These are phyloP conservation scores for Moesziomyces sp. DNA, from an alignment of 1,284 basidiomycete genomes.

Conservation along the genomic window DNA sequence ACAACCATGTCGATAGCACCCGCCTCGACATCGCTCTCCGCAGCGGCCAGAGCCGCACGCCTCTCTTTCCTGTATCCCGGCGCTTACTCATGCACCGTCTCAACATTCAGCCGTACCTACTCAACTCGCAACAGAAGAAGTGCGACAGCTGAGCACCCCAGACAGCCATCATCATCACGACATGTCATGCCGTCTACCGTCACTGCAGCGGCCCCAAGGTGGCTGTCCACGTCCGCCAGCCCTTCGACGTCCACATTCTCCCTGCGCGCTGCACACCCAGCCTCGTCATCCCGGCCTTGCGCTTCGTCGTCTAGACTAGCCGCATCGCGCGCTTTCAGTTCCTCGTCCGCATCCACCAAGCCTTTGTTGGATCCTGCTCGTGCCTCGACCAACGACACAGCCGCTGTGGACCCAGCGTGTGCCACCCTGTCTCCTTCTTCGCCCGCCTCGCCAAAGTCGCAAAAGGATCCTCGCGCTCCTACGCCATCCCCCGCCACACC, in stretches of 20 bases:
- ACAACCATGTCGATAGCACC: constrained; percentile 16
- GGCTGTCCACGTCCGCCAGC: constrained; percentile 12
- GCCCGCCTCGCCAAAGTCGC: constrained; percentile 49
- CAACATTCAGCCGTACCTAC: neutral
- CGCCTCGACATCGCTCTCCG: constrained; percentile 4
- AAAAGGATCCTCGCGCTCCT: constrained; percentile 37
- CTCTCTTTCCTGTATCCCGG: constrained; percentile 38
- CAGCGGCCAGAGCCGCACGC: constrained; percentile 21
- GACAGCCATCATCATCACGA: constrained; percentile 17
- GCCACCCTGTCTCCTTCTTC: constrained; percentile 52
- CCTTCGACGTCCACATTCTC: constrained; percentile 18
- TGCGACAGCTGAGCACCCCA: neutral
- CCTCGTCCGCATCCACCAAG: constrained; percentile 3
- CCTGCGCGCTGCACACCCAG: constrained; percentile 11
- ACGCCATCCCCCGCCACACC: constrained; percentile 33
- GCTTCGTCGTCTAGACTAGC: constrained; percentile 3
- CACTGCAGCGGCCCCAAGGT: constrained; percentile 2
- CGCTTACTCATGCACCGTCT: constrained; percentile 16
- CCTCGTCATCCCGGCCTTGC: constrained; percentile 6
- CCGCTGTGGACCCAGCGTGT: constrained; percentile 47
- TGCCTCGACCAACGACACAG: constrained; percentile 10
- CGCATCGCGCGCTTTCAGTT: constrained; percentile 7
- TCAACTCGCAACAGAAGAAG: constrained; percentile 4
- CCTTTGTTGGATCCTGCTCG: neutral
- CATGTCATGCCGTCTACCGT: neutral